Conservation (phyloP, 2,329 filamentous ascomycete genomes). For the Orbilia brochopaga region DNA sequence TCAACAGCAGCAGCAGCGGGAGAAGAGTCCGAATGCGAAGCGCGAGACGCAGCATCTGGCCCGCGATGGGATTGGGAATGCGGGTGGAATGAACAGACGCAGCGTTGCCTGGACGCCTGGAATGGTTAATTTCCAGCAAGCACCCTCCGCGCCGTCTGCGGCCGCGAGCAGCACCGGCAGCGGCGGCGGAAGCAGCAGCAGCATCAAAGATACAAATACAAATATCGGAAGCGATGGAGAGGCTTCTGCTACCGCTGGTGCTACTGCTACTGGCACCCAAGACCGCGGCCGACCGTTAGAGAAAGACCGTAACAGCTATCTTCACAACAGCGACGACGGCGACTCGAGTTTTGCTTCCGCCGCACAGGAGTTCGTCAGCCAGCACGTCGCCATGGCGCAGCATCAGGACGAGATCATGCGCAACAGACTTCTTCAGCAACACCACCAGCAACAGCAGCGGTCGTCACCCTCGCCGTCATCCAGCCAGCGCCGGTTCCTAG, state of each 20-base stretch:
- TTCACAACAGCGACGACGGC: neutral
- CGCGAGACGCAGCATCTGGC: conserved; percentile 3
- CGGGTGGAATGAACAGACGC: conserved; percentile 58
- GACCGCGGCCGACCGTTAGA: neutral
- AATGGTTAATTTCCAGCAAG: conserved; percentile 58
- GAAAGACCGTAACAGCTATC: neutral
- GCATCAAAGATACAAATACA: too few relatives aligned
- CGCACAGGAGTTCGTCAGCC: conserved; percentile 30
- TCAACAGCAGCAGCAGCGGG: neutral
- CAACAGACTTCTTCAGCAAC: conserved; percentile 28
- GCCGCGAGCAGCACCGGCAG: too few relatives aligned
- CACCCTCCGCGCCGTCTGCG: neutral
- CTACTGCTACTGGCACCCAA: too few relatives aligned
- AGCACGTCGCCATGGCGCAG: conserved; percentile 31
- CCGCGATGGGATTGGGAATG: conserved; percentile 13
- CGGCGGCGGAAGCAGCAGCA: neutral
- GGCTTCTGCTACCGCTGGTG: too few relatives aligned
- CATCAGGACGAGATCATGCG: conserved; percentile 41
- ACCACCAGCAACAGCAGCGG: conserved; percentile 20
- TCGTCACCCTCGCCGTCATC: neutral
- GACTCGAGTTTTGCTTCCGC: conserved; percentile 11
- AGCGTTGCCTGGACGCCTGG: conserved; percentile 82
- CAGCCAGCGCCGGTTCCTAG: conserved; percentile 7
- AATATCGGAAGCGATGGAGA: too few relatives aligned
- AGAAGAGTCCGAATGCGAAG: conserved; percentile 9